These are phyloP conservation scores for Psilocybe cubensis DNA, from an alignment of 768 basidiomycete species.

Conservation along the genomic window DNA sequence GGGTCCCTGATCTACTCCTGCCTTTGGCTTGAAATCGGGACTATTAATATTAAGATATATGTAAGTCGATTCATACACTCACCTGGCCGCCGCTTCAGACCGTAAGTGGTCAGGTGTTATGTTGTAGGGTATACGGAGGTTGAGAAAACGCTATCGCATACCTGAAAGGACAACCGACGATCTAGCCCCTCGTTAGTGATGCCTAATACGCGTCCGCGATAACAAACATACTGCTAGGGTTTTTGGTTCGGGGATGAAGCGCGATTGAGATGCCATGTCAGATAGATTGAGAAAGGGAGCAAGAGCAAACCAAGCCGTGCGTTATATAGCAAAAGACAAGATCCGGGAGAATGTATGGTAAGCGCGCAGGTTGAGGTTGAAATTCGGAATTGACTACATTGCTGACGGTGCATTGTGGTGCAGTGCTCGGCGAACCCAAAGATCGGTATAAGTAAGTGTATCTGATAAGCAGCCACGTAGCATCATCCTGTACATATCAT, in stretches of 20 bases:
- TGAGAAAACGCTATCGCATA: slow-evolving; percentile 49
- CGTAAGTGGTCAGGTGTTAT: slow-evolving; percentile 11
- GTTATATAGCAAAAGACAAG: slow-evolving; percentile 20
- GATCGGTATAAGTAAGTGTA: slow-evolving; percentile 4
- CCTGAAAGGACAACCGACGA: slow-evolving; percentile 97
- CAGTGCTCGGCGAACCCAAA: slow-evolving; percentile 3
- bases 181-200: slow-evolving; percentile 43
- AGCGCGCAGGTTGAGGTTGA: slow-evolving; percentile 6
- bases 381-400: slow-evolving; percentile 4
- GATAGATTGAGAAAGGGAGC: slow-evolving; percentile 1
- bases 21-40: slow-evolving; percentile 53
- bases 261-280: slow-evolving; percentile 34
- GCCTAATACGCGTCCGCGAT: neutral
- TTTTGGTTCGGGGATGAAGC: slow-evolving; percentile 69
- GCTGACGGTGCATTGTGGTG: slow-evolving; percentile 1
- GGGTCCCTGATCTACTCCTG: slow-evolving; percentile 87
- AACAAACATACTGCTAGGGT: slow-evolving; percentile 76
- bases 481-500: neutral
- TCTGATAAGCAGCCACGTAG: slow-evolving; percentile 3
- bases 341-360: slow-evolving; percentile 18
- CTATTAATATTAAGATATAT: slow-evolving; percentile 6
- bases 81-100: slow-evolving; percentile 67
- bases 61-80: slow-evolving; percentile 16
- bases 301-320: neutral
- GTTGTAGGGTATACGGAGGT: slow-evolving; percentile 3